These are phyloP conservation scores for Arthrobotrys sphaeroides DNA, from an alignment of 2,329 filamentous ascomycete genomes.

Conservation along the genomic window DNA sequence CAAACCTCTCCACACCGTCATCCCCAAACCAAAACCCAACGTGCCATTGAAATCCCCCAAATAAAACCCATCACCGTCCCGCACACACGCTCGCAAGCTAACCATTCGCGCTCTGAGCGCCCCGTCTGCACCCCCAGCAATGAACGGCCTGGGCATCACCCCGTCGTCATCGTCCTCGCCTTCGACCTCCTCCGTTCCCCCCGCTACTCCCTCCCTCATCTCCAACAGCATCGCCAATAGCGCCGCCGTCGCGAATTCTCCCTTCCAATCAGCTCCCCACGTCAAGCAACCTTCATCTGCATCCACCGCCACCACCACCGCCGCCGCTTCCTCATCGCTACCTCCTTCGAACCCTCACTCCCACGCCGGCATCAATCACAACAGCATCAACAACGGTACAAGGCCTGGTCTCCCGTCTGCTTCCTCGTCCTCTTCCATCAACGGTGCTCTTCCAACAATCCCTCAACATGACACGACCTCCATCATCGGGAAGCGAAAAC, in stretches of 20 bases:
- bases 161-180: constrained; percentile 21
- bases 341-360: too few relatives aligned
- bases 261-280: constrained; percentile 10
- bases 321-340: too few relatives aligned
- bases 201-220: constrained; percentile 17
- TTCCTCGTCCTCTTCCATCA: background rate
- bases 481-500: constrained; percentile 50
- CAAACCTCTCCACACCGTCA: too few relatives aligned
- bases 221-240: background rate
- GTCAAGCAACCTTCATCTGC: constrained; percentile 22
- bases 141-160: constrained; percentile 40
- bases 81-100: too few relatives aligned
- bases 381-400: background rate
- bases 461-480: constrained; percentile 36
- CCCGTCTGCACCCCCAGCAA: constrained; percentile 22
- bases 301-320: too few relatives aligned
- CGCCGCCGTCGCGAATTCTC: background rate
- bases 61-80: background rate
- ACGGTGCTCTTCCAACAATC: constrained; percentile 24
- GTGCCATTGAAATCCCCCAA: background rate
- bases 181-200: constrained; percentile 5
- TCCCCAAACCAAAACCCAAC: constrained; percentile 2
- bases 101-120: constrained; percentile 22
- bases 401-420: background rate
- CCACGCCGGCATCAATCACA: background rate